These are phyloP conservation scores for Sporothrix variecibatus DNA, from an alignment of 2,329 filamentous ascomycete genomes.

Conservation along the genomic window DNA sequence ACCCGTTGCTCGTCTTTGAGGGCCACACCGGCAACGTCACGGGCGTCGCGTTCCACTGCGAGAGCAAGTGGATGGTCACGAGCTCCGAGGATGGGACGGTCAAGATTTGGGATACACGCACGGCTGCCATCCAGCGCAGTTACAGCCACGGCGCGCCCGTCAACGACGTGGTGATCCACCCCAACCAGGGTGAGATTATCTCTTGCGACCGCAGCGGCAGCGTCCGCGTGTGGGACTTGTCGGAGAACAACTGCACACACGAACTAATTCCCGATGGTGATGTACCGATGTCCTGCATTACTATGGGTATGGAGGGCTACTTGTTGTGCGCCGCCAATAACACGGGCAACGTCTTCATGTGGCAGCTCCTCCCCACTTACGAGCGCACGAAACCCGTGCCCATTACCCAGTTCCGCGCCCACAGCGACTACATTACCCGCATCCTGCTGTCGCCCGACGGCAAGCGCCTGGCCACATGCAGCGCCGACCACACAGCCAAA, in stretches of 20 bases:
- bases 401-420: slow-evolving; percentile 84
- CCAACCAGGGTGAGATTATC: slow-evolving; percentile 97
- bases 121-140: slow-evolving; percentile 83
- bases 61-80: slow-evolving; percentile 99
- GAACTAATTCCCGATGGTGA: slow-evolving; percentile 96
- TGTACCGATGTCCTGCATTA: slow-evolving; percentile 89
- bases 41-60: slow-evolving; percentile 95
- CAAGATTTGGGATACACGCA: slow-evolving; percentile 94
- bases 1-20: slow-evolving; percentile 89
- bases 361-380: slow-evolving; percentile 83
- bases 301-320: slow-evolving; percentile 90
- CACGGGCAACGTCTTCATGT: slow-evolving; percentile 94
- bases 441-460: slow-evolving; percentile 91
- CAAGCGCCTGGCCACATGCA: slow-evolving; percentile 91
- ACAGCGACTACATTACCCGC: slow-evolving; percentile 90
- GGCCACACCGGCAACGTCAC: slow-evolving; percentile 96
- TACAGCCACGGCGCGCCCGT: slow-evolving; percentile 87
- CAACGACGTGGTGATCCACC: slow-evolving; percentile 99
- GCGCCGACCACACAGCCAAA: slow-evolving; percentile 88
- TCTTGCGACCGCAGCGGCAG: slow-evolving; percentile 92
- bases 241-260: slow-evolving; percentile 95
- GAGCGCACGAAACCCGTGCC: slow-evolving; percentile 84
- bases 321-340: slow-evolving; percentile 94
- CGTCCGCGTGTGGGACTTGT: slow-evolving; percentile 93
- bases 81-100: slow-evolving; percentile 95